phyloP scores from a whole-genome alignment of 192 early-diverging fungal species.

The Coemansia sp. region DNA sequence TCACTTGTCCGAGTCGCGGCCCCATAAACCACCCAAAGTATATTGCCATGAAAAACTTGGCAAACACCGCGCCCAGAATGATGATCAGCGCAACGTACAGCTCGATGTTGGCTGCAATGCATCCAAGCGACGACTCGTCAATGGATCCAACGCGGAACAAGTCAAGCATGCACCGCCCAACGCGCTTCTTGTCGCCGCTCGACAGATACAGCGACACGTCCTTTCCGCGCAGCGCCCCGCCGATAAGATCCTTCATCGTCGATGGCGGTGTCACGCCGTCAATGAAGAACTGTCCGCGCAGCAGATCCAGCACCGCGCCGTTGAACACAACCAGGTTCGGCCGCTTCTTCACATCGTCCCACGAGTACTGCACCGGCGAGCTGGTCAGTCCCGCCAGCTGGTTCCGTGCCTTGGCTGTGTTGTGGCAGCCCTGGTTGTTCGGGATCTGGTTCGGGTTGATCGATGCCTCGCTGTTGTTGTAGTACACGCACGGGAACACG shows the following conservation, averaged over 20 bases:
- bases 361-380: conserved; percentile 65
- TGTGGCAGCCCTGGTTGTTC: conserved; percentile 64
- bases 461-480: conserved; percentile 49
- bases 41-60: conserved; percentile 76
- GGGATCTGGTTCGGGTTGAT: conserved; percentile 53
- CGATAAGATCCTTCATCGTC: conserved; percentile 36
- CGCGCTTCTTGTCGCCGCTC: conserved; percentile 53
- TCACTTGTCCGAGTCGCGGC: conserved; percentile 73
- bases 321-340: conserved; percentile 71
- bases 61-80: conserved; percentile 64
- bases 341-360: conserved; percentile 65
- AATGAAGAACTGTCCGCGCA: conserved; percentile 61
- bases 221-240: conserved; percentile 52
- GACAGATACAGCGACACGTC: conserved; percentile 56
- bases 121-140: conserved; percentile 77
- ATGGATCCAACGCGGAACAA: conserved; percentile 79
- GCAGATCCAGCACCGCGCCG: conserved; percentile 75
- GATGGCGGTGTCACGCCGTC: conserved; percentile 49
- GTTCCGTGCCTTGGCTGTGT: conserved; percentile 48
- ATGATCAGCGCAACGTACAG: conserved; percentile 77
- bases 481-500: conserved; percentile 77
- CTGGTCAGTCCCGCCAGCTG: conserved; percentile 48
- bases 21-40: conserved; percentile 82
- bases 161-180: conserved; percentile 76
- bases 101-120: conserved; percentile 78